Conservation (phyloP, 371 early-diverging fungal genomes). For the Chytridium lagenaria region DNA sequence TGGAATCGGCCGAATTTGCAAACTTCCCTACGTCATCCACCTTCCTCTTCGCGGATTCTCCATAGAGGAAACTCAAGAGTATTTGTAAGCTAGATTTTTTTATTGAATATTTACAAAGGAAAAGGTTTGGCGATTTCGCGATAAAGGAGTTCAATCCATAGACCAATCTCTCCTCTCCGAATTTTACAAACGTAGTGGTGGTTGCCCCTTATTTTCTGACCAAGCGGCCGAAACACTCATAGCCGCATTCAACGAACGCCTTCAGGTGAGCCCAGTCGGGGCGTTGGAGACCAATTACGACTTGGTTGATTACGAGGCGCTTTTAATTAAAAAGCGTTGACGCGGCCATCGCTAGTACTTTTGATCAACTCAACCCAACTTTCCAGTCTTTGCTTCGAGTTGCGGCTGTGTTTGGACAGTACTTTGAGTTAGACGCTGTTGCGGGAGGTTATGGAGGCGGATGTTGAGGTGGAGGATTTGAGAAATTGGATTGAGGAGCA, state of each 20-base stretch:
- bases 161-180: background rate
- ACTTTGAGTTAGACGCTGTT: constrained; percentile 10
- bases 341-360: background rate
- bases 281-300: constrained; percentile 2
- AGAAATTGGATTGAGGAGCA: background rate
- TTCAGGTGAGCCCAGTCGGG: background rate
- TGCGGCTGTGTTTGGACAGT: constrained; percentile 16
- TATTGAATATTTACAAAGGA: background rate
- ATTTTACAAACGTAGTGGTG: constrained; percentile 10
- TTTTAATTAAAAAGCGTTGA: background rate
- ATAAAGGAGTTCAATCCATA: background rate
- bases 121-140: background rate
- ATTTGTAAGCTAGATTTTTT: background rate
- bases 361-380: background rate
- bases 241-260: background rate
- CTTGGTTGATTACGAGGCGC: constrained; percentile 1
- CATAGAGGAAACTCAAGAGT: background rate
- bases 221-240: background rate
- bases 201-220: background rate
- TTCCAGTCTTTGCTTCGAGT: constrained; percentile 5
- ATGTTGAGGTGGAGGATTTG: background rate
- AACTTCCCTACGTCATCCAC: background rate
- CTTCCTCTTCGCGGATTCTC: background rate
- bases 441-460: background rate
- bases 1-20: background rate